phyloP scores from a whole-genome alignment of 2,329 filamentous ascomycete genomes.

The Pseudogymnoascus sp. region DNA sequence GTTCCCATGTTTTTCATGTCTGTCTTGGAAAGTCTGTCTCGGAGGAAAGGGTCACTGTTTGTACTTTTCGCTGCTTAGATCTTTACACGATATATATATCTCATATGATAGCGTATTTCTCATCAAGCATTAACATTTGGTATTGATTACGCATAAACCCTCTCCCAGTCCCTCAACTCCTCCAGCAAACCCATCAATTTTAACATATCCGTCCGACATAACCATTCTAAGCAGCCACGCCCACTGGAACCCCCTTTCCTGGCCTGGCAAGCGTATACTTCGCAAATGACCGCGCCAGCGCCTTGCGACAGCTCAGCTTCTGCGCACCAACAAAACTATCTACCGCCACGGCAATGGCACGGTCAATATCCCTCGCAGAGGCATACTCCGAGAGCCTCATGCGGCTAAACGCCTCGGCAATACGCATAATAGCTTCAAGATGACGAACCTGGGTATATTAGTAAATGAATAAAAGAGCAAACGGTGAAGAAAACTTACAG shows the following conservation, averaged over 20 bases:
- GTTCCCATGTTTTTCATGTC: neutral
- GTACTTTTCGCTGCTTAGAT: neutral
- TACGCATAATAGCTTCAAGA: conserved; percentile 94
- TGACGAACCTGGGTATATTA: conserved; percentile 68
- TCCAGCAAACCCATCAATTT: neutral
- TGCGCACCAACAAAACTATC: conserved; percentile 94
- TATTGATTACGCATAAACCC: conserved; percentile 1
- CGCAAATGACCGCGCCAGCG: conserved; percentile 84
- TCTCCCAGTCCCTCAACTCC: conserved; percentile 1
- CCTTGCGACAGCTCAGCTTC: conserved; percentile 97
- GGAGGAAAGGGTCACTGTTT: neutral
- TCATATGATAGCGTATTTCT: neutral
- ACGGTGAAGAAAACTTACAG: conserved; percentile 52
- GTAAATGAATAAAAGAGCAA: neutral
- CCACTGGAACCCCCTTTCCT: neutral
- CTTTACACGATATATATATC: neutral
- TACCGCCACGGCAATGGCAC: conserved; percentile 92
- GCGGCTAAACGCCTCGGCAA: conserved; percentile 87
- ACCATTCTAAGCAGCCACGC: neutral
- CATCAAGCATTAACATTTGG: conserved; percentile 9
- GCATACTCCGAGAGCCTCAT: conserved; percentile 99
- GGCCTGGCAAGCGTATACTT: conserved; percentile 66
- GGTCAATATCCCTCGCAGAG: conserved; percentile 82
- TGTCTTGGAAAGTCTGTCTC: neutral
- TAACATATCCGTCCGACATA: neutral